phyloP scores from a whole-genome alignment of 2,329 filamentous ascomycete genomes.

The Cercospora brassicicola region DNA sequence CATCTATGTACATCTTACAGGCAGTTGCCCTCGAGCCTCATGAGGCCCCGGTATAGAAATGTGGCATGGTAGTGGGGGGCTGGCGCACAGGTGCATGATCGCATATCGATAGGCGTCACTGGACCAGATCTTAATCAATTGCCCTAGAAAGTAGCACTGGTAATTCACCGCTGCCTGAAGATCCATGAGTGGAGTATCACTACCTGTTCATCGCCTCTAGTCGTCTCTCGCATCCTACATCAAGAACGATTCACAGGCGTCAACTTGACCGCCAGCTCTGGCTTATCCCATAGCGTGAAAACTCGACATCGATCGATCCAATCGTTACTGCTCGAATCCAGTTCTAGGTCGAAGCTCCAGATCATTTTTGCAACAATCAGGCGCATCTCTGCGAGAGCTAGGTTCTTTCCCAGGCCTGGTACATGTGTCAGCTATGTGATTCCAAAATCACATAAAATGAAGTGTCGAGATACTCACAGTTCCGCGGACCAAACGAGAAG shows the following conservation, averaged over 20 bases:
- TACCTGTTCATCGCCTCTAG: neutral
- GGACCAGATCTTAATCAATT: neutral
- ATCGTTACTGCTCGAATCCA: constrained; percentile 19
- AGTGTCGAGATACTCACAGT: constrained; percentile 20
- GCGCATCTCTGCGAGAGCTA: constrained; percentile 43
- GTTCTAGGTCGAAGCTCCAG: constrained; percentile 44
- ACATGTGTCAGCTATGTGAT: constrained; percentile 26
- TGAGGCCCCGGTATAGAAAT: neutral
- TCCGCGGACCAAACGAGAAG: constrained; percentile 37
- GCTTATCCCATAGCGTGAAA: constrained; percentile 32
- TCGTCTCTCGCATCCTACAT: neutral
- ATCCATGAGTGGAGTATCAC: neutral
- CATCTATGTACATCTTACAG: neutral
- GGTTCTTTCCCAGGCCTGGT: constrained; percentile 26
- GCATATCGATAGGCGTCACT: neutral
- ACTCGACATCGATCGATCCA: constrained; percentile 15
- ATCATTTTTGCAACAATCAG: constrained; percentile 44
- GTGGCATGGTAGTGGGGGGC: neutral
- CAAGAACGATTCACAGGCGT: constrained; percentile 24
- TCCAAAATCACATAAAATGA: neutral
- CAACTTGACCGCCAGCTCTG: constrained; percentile 27
- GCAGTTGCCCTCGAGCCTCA: neutral
- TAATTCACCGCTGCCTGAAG: neutral
- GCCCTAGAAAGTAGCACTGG: neutral
- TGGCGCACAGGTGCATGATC: neutral